Percentiles rank a stretch among this genome's conserved stretches.
These are phyloP conservation scores for Abrus pulchellus DNA, from an alignment of 306 rosid genomes.

Conservation along the genomic window DNA sequence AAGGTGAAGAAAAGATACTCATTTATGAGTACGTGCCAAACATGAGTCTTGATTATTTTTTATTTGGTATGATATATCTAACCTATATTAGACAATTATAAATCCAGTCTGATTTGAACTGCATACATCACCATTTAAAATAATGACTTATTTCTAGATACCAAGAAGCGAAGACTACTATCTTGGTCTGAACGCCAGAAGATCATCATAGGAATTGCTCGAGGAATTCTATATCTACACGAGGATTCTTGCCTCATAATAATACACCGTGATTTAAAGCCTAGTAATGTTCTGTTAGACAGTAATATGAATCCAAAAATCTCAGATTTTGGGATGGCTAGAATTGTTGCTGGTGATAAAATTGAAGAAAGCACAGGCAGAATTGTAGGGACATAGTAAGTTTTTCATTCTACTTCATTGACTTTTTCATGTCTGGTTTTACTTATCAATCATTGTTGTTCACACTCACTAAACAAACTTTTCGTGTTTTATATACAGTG, in stretches of 20 bases:
- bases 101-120: slow-evolving; percentile 5
- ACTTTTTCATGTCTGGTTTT: neutral
- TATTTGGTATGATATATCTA: slow-evolving; percentile 52
- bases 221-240: slow-evolving; percentile 53
- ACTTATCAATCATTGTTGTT: neutral
- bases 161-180: slow-evolving; percentile 25
- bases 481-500: slow-evolving; percentile 40
- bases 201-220: slow-evolving; percentile 49
- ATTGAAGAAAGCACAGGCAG: slow-evolving; percentile 40
- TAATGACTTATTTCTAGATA: slow-evolving; percentile 35
- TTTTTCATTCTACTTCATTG: neutral
- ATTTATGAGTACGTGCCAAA: slow-evolving; percentile 65
- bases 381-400: slow-evolving; percentile 60
- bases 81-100: neutral
- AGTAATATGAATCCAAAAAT: slow-evolving; percentile 54
- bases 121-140: neutral
- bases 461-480: neutral
- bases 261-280: slow-evolving; percentile 61
- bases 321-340: slow-evolving; percentile 61
- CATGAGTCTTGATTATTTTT: slow-evolving; percentile 62
- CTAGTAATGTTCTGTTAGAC: slow-evolving; percentile 54
- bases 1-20: slow-evolving; percentile 65
- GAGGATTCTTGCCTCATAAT: slow-evolving; percentile 57
- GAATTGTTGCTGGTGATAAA: slow-evolving; percentile 44
- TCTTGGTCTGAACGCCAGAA: slow-evolving; percentile 50